A percentile compares a stretch with the other conserved stretches of the same genome.
These are phyloP conservation scores for Starmerella stigmatis DNA, from an alignment of 805 yeast species.

Conservation along the genomic window DNA sequence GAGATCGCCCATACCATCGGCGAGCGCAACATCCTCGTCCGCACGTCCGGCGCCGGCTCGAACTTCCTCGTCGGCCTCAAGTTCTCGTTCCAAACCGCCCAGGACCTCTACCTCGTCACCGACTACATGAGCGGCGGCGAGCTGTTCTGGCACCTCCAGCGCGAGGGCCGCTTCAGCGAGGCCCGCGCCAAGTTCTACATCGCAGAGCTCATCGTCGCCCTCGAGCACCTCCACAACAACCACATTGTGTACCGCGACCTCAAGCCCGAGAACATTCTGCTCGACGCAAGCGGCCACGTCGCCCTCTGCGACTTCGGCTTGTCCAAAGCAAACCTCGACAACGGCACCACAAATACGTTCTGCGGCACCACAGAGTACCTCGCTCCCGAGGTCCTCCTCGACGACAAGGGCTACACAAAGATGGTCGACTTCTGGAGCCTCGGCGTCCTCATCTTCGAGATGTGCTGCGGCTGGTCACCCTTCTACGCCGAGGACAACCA, in stretches of 20 bases:
- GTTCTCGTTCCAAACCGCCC: conserved; percentile 91
- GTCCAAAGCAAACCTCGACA: conserved; percentile 80
- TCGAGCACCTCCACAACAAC: conserved; percentile 89
- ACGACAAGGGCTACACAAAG: conserved; percentile 93
- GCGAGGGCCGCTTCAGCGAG: conserved; percentile 88
- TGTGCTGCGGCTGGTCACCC: conserved; percentile 99
- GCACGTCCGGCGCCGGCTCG: conserved; percentile 78
- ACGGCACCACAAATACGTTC: conserved; percentile 81
- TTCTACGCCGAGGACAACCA: conserved; percentile 96
- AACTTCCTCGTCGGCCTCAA: conserved; percentile 94
- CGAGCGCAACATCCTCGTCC: conserved; percentile 85
- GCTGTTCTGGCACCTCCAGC: conserved; percentile 90
- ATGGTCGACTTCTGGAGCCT: conserved; percentile 99
- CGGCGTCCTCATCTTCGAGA: conserved; percentile 92
- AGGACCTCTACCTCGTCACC: conserved; percentile 84
- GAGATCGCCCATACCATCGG: conserved; percentile 98
- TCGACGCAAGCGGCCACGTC: conserved; percentile 95
- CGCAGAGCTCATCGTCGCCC: conserved; percentile 86
- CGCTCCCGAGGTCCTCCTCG: conserved; percentile 92
- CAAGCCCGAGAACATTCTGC: conserved; percentile 89
- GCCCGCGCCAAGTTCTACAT: conserved; percentile 93
- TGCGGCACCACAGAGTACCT: conserved; percentile 98
- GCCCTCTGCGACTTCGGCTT: conserved; percentile 96
- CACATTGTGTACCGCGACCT: conserved; percentile 94
- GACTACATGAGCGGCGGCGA: conserved; percentile 99